Conservation (phyloP, 495 filamentous ascomycete genomes). For the Podospora bellae-mahoneyi region DNA sequence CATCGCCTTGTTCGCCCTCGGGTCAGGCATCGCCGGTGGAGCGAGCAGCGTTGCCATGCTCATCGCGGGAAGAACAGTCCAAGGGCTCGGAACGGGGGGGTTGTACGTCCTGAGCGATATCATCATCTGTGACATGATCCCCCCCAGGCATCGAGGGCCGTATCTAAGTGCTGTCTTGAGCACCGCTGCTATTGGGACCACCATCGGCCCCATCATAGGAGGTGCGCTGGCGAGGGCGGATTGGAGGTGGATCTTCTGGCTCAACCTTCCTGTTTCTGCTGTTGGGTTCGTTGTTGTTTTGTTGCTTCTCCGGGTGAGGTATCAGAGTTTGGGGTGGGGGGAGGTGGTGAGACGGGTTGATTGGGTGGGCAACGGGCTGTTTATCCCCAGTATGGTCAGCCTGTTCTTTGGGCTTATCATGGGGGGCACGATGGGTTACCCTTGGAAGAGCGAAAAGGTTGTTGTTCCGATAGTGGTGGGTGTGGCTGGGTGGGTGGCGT, state of each 20-base stretch:
- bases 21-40: conserved; percentile 38
- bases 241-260: conserved; percentile 41
- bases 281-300: conserved; percentile 28
- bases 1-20: conserved; percentile 38
- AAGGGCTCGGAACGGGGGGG: conserved; percentile 76
- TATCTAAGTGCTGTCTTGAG: conserved; percentile 50
- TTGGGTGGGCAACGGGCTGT: conserved; percentile 30
- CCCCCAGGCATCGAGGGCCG: conserved; percentile 59
- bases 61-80: conserved; percentile 67
- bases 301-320: conserved; percentile 27
- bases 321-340: too few species aligned
- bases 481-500: conserved; percentile 24
- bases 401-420: conserved; percentile 32
- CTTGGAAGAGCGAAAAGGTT: conserved; percentile 33
- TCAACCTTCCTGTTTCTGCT: conserved; percentile 35
- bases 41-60: conserved; percentile 52
- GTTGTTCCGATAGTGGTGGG: conserved; percentile 31
- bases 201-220: conserved; percentile 67
- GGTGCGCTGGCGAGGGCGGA: conserved; percentile 57
- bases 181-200: conserved; percentile 60
- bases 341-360: too few species aligned
- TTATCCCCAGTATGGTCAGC: conserved; percentile 28
- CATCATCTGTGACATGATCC: conserved; percentile 65
- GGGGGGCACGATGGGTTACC: conserved; percentile 28
- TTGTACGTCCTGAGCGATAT: conserved; percentile 73